Evolutionary conservation across 768 basidiomycete genomes (phyloP).

Genomic region (Pulveroboletus sp.): DNA sequence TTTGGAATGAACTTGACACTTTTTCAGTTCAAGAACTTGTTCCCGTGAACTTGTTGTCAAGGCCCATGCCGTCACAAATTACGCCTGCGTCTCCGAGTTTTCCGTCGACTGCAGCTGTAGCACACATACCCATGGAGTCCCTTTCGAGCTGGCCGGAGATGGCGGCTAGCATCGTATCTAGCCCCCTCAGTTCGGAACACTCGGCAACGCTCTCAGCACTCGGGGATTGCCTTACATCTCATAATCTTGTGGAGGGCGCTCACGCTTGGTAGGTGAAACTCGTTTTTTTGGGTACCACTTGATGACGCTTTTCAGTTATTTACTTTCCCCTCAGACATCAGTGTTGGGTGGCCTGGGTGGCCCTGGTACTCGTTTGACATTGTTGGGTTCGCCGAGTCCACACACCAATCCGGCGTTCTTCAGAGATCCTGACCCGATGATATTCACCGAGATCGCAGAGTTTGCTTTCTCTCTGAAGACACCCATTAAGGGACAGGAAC

Average conservation of each 20-base stretch:
- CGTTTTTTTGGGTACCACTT: background rate
- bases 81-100: conserved; percentile 71
- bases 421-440: conserved; percentile 70
- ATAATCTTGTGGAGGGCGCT: conserved; percentile 79
- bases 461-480: conserved; percentile 82
- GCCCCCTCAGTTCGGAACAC: conserved; percentile 62
- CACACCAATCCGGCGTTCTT: conserved; percentile 46
- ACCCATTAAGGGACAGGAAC: conserved; percentile 78
- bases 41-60: conserved; percentile 53
- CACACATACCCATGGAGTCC: conserved; percentile 57
- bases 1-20: conserved; percentile 2
- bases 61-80: conserved; percentile 31
- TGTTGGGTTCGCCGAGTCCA: conserved; percentile 72
- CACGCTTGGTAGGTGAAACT: conserved; percentile 72
- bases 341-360: conserved; percentile 69
- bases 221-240: conserved; percentile 75
- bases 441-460: conserved; percentile 89
- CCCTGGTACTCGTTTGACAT: conserved; percentile 61
- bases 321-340: conserved; percentile 82
- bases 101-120: conserved; percentile 38
- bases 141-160: conserved; percentile 84
- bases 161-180: conserved; percentile 77
- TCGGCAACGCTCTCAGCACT: conserved; percentile 77
- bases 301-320: conserved; percentile 52
- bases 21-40: conserved; percentile 70